Base-by-base conservation (phyloP, 2,329 filamentous ascomycete genomes). In the Colletotrichum sp. region DNA sequence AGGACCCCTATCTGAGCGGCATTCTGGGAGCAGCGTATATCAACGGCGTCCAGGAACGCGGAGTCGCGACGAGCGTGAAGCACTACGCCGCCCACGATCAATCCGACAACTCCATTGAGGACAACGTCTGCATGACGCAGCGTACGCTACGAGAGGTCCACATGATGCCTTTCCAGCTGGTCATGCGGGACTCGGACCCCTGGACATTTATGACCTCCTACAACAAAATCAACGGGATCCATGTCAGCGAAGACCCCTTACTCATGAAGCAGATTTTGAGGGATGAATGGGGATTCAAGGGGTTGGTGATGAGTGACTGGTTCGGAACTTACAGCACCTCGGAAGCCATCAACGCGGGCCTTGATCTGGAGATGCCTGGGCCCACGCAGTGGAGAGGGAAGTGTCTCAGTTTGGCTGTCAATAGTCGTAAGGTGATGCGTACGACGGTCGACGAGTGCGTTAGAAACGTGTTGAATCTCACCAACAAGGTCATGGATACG, bases 341-440 rank as follows among this genome's bases (percentile, higher is more conserved):
- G 0, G 86, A 88, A 55, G 85, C 89, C 5, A 83, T 85, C 24
- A 85, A 88, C 36, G 88, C 90, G 24, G 89, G 90, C 3, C 82
- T 91, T 21, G 88, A 92, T 80, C 84, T 92, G 18, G 91, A 92
- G 82, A 92, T 92, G 90, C 90, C 91, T 2, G 90, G 90, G 0
- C 88, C 89, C 39, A 82, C 88, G 5, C 84, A 87, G 70, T 87
- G 73, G 76, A 76, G 69, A 60, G 74, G 70, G 5, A 76, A 76
- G 65, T 76, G 74, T 8, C 21, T 76, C 6, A 74, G 74, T 24
- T 24, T 76, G 8, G 74, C 74, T 9, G 61, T 71, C 4, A 76
- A 77, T 34, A 67, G 63, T 3, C 67, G 71, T 34, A 76, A 76
- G 7, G 74, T 76, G 2, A 12, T 30, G 59, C 74, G 71, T 16